Conservation (phyloP, 495 filamentous ascomycete genomes). For the Aspergillus nidulans region DNA sequence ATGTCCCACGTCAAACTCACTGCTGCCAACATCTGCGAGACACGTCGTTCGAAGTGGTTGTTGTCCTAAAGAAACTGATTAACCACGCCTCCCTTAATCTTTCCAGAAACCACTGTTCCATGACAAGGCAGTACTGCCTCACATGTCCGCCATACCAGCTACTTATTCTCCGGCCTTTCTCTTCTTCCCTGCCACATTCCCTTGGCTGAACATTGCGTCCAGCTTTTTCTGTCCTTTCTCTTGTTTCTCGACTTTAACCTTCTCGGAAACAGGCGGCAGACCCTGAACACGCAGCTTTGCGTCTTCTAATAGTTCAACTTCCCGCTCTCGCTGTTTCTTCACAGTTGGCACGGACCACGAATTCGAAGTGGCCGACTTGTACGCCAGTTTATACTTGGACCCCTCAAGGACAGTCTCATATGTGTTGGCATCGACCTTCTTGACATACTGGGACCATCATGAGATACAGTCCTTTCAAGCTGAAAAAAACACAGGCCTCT, state of each 20-base stretch:
- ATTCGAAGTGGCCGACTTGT: constrained; percentile 24
- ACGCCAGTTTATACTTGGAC: constrained; percentile 36
- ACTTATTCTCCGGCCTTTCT: constrained; percentile 10
- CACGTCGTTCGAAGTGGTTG: neutral
- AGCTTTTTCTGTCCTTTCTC: constrained; percentile 33
- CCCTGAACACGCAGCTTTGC: constrained; percentile 27
- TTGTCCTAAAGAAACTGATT: neutral
- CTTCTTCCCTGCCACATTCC: constrained; percentile 6
- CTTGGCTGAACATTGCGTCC: constrained; percentile 27
- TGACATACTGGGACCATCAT: constrained; percentile 23
- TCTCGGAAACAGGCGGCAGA: constrained; percentile 31
- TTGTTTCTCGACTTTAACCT: constrained; percentile 22
- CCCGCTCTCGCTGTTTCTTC: constrained; percentile 30
- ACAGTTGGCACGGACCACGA: constrained; percentile 35
- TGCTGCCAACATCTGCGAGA: neutral
- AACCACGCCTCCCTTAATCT: neutral
- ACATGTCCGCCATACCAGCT: neutral
- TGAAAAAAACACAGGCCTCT: neutral
- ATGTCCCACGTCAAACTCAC: neutral
- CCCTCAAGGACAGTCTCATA: constrained; percentile 34
- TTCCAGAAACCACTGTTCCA: no score
- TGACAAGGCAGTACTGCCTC: neutral
- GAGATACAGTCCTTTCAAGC: neutral
- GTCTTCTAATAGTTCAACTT: constrained; percentile 31
- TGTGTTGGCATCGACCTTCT: constrained; percentile 33